Base-by-base conservation (phyloP, 2,329 filamentous ascomycete genomes). In the Aaosphaeria pasadenensis region DNA sequence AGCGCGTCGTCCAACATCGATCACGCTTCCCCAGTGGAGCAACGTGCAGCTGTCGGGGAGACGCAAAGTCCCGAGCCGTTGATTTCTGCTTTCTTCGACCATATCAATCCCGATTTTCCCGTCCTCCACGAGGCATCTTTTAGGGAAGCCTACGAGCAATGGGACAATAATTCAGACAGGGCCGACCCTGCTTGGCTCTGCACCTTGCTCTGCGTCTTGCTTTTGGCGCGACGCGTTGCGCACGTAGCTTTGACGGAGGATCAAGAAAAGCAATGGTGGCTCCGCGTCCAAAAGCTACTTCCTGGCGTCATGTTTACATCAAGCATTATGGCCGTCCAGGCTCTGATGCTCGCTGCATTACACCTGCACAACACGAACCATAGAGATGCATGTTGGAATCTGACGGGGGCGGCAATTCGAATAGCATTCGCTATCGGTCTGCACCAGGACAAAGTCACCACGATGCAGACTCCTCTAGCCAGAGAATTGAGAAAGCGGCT, bases 401-500 rank as follows among this genome's bases (percentile, higher is more conserved):
- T 75, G 44, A 73, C 72, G 0, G 73, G 73, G 7, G 69, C 71
- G 6, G 72, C 73, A 1, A 60, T 73, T 5, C 68, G 73, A 31
- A 74, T 75, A 45, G 71, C 70, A n/a, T 67, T 71, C 35, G 72
- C 72, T 24, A 74, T 75, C 31, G 73, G 73, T 24, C 61, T 76
- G 43, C 73, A 75, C 49, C 71, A 73, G 46, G 72, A 74, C 51
- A 69, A 63, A 38, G 60, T 66, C 11, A 70, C 67, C 47, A 60
- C 60, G 1, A 53, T 53, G 11, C 61, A 71, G 43, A 68, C 64
- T 2, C 70, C 69, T 4, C 56, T 72, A 2, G 57, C 62, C 3
- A 54, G 67, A 13, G 77, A 80, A 52, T 58, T 78, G 49, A 73
- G 75, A 4, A 77, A 73, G 52, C 68, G 78, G 0, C 50, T 82